Percentiles rank a stretch among this genome's conserved stretches.
Evolutionary conservation across 2,329 filamentous ascomycete genomes (phyloP).

Genomic region (Penicillium sp.): DNA sequence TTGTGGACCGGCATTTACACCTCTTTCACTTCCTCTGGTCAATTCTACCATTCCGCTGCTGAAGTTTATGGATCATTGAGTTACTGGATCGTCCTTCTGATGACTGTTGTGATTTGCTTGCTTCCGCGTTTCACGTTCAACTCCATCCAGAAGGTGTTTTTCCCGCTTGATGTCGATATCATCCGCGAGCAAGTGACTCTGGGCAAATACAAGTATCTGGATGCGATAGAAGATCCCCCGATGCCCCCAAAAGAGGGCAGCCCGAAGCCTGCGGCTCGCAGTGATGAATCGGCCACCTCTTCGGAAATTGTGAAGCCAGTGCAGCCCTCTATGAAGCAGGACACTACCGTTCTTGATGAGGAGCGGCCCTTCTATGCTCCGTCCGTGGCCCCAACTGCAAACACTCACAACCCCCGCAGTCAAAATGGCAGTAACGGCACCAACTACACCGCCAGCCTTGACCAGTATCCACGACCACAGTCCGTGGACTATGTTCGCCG

Average conservation of each 20-base stretch:
- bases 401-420: conserved; percentile 75
- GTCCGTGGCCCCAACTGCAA: conserved; percentile 73
- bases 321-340: conserved; percentile 57
- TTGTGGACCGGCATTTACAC: conserved; percentile 94
- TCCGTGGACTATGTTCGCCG: conserved; percentile 60
- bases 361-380: conserved; percentile 90
- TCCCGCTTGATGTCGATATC: conserved; percentile 90
- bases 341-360: conserved; percentile 76
- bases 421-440: conserved; percentile 94
- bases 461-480: conserved; percentile 54
- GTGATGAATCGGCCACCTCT: conserved; percentile 42
- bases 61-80: conserved; percentile 77
- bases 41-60: conserved; percentile 72
- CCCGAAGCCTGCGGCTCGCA: conserved; percentile 36
- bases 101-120: conserved; percentile 78
- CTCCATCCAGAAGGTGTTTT: conserved; percentile 87
- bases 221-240: conserved; percentile 49
- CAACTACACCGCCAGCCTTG: conserved; percentile 66
- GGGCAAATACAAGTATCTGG: conserved; percentile 77
- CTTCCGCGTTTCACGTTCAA: conserved; percentile 87
- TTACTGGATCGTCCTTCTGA: conserved; percentile 82
- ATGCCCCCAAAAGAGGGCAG: conserved; percentile 47
- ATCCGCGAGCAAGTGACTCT: conserved; percentile 85
- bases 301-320: conserved; percentile 48
- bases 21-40: conserved; percentile 55